Evolutionary conservation across 1,139 yeast species (phyloP).

Genomic region (Williopsis jadinii): DNA sequence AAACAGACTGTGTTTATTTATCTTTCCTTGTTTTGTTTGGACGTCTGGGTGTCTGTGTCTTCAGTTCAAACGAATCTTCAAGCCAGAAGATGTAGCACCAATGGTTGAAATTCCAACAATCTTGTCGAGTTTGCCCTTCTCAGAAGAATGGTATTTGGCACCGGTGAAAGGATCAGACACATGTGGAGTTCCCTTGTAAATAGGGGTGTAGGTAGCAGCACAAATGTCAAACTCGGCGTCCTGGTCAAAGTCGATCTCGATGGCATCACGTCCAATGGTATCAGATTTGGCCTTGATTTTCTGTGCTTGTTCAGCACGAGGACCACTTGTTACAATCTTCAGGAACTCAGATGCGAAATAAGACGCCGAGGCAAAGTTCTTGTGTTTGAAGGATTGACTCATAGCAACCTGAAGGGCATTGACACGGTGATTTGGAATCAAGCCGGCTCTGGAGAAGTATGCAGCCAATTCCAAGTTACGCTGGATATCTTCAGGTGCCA

Average conservation of each 20-base stretch:
- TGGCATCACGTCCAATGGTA: conserved; percentile 72
- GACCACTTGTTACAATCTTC: conserved; percentile 58
- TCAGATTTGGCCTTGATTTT: conserved; percentile 80
- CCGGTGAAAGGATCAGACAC: conserved; percentile 86
- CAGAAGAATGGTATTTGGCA: conserved; percentile 73
- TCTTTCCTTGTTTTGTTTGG: too few relatives aligned
- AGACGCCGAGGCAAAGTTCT: conserved; percentile 84
- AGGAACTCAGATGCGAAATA: conserved; percentile 84
- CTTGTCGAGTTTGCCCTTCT: conserved; percentile 71
- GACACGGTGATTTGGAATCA: conserved; percentile 76
- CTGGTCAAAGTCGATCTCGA: conserved; percentile 89
- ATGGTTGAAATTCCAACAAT: conserved; percentile 73
- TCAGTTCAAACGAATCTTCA: conserved; percentile 36
- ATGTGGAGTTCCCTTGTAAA: conserved; percentile 65
- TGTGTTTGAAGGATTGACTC: conserved; percentile 83
- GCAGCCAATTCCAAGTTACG: conserved; percentile 94
- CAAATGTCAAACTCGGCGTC: conserved; percentile 88
- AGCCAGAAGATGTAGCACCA: conserved; percentile 96
- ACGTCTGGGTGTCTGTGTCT: too few relatives aligned
- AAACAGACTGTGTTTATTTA: too few relatives aligned
- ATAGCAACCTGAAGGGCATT: conserved; percentile 94
- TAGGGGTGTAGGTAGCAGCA: conserved; percentile 81
- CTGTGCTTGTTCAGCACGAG: conserved; percentile 84
- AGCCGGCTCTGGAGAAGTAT: conserved; percentile 79
- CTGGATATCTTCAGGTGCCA: conserved; percentile 64